Evolutionary conservation across 148 eudicot genomes (phyloP).

Genomic region (Chenopodium album): DNA sequence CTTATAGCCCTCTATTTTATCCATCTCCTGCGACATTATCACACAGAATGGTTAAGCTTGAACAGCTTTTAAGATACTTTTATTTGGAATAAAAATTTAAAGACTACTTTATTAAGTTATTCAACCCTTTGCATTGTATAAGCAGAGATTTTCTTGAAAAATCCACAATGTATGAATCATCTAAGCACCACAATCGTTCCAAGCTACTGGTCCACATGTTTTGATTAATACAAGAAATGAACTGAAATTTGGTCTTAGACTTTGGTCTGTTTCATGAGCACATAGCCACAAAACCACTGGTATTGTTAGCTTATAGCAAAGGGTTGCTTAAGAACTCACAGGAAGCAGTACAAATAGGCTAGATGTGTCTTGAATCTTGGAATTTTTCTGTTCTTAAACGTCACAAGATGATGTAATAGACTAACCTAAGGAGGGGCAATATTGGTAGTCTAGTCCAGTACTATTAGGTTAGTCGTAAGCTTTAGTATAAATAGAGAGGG

Average conservation of each 20-base stretch:
- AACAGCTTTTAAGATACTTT: neutral
- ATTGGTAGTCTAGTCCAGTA: too few species aligned
- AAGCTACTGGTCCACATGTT: neutral
- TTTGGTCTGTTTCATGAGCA: neutral
- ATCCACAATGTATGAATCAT: neutral
- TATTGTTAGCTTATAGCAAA: neutral
- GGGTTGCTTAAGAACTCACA: neutral
- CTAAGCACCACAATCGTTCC: neutral
- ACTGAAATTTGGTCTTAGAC: neutral
- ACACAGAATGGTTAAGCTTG: neutral
- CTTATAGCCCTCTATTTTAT: conserved; percentile 52
- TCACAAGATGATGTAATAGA: neutral
- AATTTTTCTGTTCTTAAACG: neutral
- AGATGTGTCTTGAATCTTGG: neutral
- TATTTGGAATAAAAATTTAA: too few species aligned
- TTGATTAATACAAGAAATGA: neutral
- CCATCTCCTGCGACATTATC: conserved; percentile 48
- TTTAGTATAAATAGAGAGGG: too few species aligned
- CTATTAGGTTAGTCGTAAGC: too few species aligned
- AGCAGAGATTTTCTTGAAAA: neutral
- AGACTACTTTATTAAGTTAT: too few species aligned
- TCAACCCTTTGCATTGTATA: too few species aligned
- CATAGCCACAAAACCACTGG: neutral
- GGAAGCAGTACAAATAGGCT: neutral
- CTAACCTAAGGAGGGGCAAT: too few species aligned